Conservation (phyloP, 768 basidiomycete genomes). For the Kwoniella europaea region DNA sequence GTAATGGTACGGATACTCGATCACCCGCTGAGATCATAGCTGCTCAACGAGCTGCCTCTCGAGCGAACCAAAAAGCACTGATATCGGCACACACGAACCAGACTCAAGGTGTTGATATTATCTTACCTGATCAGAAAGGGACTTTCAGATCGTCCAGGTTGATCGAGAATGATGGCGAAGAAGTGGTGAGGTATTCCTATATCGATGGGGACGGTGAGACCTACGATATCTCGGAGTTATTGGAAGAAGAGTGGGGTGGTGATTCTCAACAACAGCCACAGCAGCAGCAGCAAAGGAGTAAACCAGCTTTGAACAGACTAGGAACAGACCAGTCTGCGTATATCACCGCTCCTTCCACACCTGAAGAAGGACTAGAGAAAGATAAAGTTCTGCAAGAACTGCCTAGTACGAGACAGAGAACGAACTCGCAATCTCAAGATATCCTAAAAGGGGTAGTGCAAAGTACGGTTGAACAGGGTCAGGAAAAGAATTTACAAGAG, state of each 20-base stretch:
- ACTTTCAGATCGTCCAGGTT: slow-evolving; percentile 82
- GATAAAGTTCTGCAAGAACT: slow-evolving; percentile 2
- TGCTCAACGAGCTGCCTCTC: slow-evolving; percentile 82
- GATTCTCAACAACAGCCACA: slow-evolving; percentile 3
- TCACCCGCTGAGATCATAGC: slow-evolving; percentile 90
- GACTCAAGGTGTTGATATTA: slow-evolving; percentile 83
- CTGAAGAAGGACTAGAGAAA: slow-evolving; percentile 26
- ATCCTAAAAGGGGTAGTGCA: slow-evolving; percentile 55
- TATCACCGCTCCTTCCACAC: slow-evolving; percentile 56
- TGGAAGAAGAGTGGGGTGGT: slow-evolving; percentile 77
- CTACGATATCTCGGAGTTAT: slow-evolving; percentile 89
- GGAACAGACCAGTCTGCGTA: slow-evolving; percentile 49
- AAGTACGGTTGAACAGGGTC: slow-evolving; percentile 24
- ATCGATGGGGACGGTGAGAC: slow-evolving; percentile 88
- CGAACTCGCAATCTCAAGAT: slow-evolving; percentile 35
- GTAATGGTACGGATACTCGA: slow-evolving; percentile 1
- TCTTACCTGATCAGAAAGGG: slow-evolving; percentile 77
- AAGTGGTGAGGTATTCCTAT: slow-evolving; percentile 88
- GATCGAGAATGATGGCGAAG: slow-evolving; percentile 62
- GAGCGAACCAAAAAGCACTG: slow-evolving; percentile 83
- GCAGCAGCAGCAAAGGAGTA: background rate
- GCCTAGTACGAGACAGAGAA: background rate
- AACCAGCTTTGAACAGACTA: slow-evolving; percentile 34
- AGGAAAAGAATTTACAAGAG: slow-evolving; percentile 51
- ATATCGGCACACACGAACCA: slow-evolving; percentile 84